A percentile compares a stretch with the other conserved stretches of the same genome.
phyloP scores from a whole-genome alignment of 2,329 filamentous ascomycete genomes.

The Fusarium verrucosum region DNA sequence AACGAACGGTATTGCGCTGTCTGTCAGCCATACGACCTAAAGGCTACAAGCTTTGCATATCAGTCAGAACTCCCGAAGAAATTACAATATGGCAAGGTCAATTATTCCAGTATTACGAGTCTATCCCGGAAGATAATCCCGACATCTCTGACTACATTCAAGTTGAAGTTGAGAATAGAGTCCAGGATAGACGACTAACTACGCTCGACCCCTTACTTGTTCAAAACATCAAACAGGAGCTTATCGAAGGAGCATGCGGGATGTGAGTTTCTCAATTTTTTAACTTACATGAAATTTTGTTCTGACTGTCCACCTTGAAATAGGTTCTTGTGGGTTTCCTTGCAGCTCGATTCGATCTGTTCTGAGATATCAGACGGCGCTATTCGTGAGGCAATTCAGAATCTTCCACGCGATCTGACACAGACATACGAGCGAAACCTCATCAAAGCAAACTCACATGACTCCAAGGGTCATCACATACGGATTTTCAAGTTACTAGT shows the following conservation, averaged over 20 bases:
- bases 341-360: slow-evolving; percentile 50
- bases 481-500: slow-evolving; percentile 47
- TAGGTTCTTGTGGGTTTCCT: slow-evolving; percentile 49
- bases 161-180: slow-evolving; percentile 11
- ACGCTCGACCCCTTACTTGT: slow-evolving; percentile 29
- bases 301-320: accelerated
- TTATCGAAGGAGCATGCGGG: slow-evolving; percentile 45
- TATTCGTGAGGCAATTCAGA: slow-evolving; percentile 46
- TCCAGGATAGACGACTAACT: slow-evolving; percentile 8
- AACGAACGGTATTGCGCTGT: not conserved
- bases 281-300: accelerated
- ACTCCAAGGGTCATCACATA: slow-evolving; percentile 30
- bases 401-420: slow-evolving; percentile 46
- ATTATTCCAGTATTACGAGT: not conserved
- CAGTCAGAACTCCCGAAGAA: not conserved
- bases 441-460: slow-evolving; percentile 11
- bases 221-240: slow-evolving; percentile 31
- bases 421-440: slow-evolving; percentile 49
- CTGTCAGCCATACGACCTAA: not conserved
- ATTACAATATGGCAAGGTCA: not conserved
- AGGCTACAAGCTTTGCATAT: not conserved
- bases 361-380: slow-evolving; percentile 48
- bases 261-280: slow-evolving; percentile 36
- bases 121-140: slow-evolving; percentile 36
- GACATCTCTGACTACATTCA: slow-evolving; percentile 40